Evolutionary conservation across 257 asterid species (phyloP), one percentile per base, ranked within the genome.

Genomic region (Lycium barbarum): DNA sequence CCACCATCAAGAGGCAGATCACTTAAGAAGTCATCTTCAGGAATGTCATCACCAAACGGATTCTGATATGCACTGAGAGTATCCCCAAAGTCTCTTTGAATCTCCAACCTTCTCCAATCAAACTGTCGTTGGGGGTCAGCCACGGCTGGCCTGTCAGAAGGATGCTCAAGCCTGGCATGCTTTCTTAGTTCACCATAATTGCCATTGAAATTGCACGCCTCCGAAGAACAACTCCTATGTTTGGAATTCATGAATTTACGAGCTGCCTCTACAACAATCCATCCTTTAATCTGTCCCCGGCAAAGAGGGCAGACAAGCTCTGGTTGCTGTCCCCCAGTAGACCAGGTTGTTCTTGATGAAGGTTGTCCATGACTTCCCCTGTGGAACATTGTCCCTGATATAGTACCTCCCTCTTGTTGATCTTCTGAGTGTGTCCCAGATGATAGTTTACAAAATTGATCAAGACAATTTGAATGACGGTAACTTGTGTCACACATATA

Each of bases 401-500:
- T 9, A 22, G 86, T 20, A 38, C 54, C 53, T 61, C 79, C 84
- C 49, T 61, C 89, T 0, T 58, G 84, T 36, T 59, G 58, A 71
- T 51, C 83, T 45, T 80, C 65, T 38, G 90, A 74, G 22, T 84
- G 58, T 83, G 85, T 73, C 7, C 83, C 86, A 40, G 87, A 72
- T 76, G 88, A 73, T 74, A 93, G 89, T 83, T 92, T 93, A 53
- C 88, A 58, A 72, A 83, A 91, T 87, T 91, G 96, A 81, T 93
- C 96, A 0, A 93, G 90, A 84, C 98, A 93, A 66, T 93, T 92
- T 12, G 98, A 93, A 87, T 93, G 99, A 9, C 98, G 92, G 80
- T 87, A 85, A 90, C 98, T 94, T 35, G 98, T 95, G 88, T 95
- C 95, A 62, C 98, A 95, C 88, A 92, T 89, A 88, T 89, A 95